phyloP scores from a whole-genome alignment of 108 stramenopile species.

The Fragilariopsis cylindrus region DNA sequence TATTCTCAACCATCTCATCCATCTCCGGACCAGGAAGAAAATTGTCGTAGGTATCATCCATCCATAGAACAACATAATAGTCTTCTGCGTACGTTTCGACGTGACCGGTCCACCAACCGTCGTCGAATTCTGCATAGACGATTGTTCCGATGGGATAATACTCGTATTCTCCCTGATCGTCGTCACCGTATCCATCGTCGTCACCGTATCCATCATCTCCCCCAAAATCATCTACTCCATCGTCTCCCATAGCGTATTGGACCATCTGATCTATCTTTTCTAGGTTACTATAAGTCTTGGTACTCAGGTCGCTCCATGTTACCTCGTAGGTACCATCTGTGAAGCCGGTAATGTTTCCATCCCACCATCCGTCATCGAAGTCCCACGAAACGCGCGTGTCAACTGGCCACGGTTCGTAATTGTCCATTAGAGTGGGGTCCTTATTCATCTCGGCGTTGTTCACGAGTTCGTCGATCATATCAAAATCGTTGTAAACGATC shows the following conservation, averaged over 20 bases:
- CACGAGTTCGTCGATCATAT: conserved; percentile 5
- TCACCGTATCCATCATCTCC: conserved; percentile 25
- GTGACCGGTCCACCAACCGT: conserved; percentile 17
- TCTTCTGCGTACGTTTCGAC: conserved; percentile 3
- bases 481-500: conserved; percentile 11
- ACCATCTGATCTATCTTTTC: conserved; percentile 21
- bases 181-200: conserved; percentile 15
- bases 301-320: conserved; percentile 13
- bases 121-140: conserved; percentile 1
- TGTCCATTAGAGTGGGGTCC: neutral
- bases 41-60: conserved; percentile 1
- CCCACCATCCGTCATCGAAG: conserved; percentile 10
- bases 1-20: conserved; percentile 13
- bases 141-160: conserved; percentile 4
- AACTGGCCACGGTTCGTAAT: conserved; percentile 9
- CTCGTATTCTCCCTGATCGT: neutral
- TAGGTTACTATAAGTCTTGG: conserved; percentile 2
- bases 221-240: conserved; percentile 1
- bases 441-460: neutral
- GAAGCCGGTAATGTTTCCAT: conserved; percentile 24
- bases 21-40: conserved; percentile 9
- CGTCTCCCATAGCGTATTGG: conserved; percentile 16
- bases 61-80: conserved; percentile 4
- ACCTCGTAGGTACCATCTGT: conserved; percentile 4
- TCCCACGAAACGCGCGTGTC: conserved; percentile 12